Percentiles rank a stretch among this genome's conserved stretches.
Evolutionary conservation across 257 asterid genomes (phyloP).

Genomic region (Penstemon barbatus): DNA sequence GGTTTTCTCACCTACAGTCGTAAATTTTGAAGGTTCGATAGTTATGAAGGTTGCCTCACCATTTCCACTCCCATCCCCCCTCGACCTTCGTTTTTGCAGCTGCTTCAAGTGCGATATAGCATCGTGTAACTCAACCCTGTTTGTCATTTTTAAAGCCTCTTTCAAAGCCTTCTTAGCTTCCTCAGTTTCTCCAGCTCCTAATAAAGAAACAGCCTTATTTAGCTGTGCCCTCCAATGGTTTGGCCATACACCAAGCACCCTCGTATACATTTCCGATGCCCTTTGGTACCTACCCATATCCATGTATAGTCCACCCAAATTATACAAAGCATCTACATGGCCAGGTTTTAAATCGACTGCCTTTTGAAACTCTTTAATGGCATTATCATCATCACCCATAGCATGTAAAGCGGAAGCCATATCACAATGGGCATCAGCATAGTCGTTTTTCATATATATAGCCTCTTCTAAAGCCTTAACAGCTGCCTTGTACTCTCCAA

Average conservation of each 20-base stretch:
- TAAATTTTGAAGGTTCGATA: conserved; percentile 74
- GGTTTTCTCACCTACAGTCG: conserved; percentile 75
- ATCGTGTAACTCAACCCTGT: conserved; percentile 89
- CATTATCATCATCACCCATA: conserved; percentile 92
- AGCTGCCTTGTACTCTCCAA: conserved; percentile 97
- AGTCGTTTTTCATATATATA: conserved; percentile 90
- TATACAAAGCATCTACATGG: conserved; percentile 90
- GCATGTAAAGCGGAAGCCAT: conserved; percentile 96
- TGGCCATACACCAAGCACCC: conserved; percentile 94
- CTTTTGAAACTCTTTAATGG: conserved; percentile 96
- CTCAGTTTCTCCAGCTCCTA: conserved; percentile 95
- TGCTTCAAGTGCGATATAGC: conserved; percentile 92
- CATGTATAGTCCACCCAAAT: conserved; percentile 94
- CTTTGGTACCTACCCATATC: conserved; percentile 98
- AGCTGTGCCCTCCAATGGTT: conserved; percentile 98
- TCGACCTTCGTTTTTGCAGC: conserved; percentile 76
- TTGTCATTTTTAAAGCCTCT: conserved; percentile 95
- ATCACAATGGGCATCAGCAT: conserved; percentile 98
- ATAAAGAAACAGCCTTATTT: conserved; percentile 85
- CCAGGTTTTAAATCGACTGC: conserved; percentile 98
- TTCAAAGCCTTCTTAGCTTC: conserved; percentile 95
- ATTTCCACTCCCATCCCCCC: conserved; percentile 60
- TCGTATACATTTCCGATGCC: conserved; percentile 96
- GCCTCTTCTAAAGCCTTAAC: conserved; percentile 99
- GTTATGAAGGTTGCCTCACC: conserved; percentile 69